A percentile compares a stretch with the other conserved stretches of the same genome.
Evolutionary conservation across 2,329 filamentous ascomycete genomes (phyloP).

Genomic region (Hypoxylon sp.): DNA sequence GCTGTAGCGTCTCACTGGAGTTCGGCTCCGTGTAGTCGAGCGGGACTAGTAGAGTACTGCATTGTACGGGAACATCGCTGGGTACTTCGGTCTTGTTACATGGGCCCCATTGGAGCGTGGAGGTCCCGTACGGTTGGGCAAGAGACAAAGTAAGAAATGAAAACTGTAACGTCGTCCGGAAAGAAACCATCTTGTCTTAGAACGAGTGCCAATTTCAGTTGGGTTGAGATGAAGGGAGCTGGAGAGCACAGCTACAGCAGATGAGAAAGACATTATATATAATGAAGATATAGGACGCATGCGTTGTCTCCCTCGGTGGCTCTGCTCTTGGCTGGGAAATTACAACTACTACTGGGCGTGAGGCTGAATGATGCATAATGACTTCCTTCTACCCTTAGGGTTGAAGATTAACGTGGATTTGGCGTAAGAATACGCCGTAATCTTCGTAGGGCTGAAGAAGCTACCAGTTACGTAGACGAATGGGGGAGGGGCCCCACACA

Average conservation of each 20-base stretch:
- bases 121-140: constrained; percentile 21
- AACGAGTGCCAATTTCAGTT: background rate
- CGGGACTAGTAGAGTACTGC: constrained; percentile 57
- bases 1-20: constrained; percentile 49
- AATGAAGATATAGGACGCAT: background rate
- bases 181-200: constrained; percentile 23
- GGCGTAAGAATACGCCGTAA: constrained; percentile 28
- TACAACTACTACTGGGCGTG: constrained; percentile 12
- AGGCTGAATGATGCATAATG: constrained; percentile 14
- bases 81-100: constrained; percentile 45
- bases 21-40: constrained; percentile 57
- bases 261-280: constrained; percentile 20
- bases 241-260: background rate
- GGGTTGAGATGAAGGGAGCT: constrained; percentile 8
- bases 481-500: constrained; percentile 9
- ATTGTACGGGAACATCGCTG: constrained; percentile 50
- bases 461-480: background rate
- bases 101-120: constrained; percentile 46
- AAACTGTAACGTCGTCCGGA: constrained; percentile 14
- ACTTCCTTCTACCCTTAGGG: background rate
- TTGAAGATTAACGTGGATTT: background rate
- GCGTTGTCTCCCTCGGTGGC: background rate
- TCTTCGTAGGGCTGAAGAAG: constrained; percentile 9
- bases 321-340: constrained; percentile 4
- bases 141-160: constrained; percentile 29